A percentile compares a stretch with the other conserved stretches of the same genome.
These are phyloP conservation scores for Talaromyces marneffei DNA, from an alignment of 2,329 filamentous ascomycete genomes.

Conservation along the genomic window DNA sequence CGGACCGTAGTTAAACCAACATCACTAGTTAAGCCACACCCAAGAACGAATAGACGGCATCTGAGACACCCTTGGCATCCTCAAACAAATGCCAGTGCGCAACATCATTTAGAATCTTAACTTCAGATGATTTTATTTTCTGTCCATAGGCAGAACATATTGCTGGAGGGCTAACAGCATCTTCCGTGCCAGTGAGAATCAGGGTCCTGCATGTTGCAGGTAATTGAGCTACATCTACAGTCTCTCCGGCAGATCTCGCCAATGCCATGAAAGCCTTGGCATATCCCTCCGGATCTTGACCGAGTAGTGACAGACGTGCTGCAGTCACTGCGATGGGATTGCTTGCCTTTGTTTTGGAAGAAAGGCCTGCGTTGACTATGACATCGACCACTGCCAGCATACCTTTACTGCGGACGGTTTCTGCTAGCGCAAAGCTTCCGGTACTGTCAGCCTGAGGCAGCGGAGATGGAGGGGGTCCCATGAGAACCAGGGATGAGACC, in stretches of 20 bases:
- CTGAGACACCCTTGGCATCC: constrained; percentile 35
- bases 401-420: constrained; percentile 39
- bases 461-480: constrained; percentile 46
- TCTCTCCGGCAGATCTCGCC: constrained; percentile 31
- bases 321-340: constrained; percentile 42
- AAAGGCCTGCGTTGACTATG: constrained; percentile 34
- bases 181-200: constrained; percentile 44
- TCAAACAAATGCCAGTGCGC: constrained; percentile 52
- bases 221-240: constrained; percentile 28
- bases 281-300: constrained; percentile 50
- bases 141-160: constrained; percentile 31
- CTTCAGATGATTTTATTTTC: constrained; percentile 17
- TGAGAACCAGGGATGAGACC: constrained; percentile 42
- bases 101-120: constrained; percentile 34
- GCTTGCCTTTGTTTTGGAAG: constrained; percentile 29
- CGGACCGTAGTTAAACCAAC: too few relatives aligned
- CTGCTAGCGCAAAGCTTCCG: constrained; percentile 32
- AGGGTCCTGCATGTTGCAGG: constrained; percentile 20
- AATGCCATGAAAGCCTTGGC: constrained; percentile 51
- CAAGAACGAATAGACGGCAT: constrained; percentile 4
- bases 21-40: too few relatives aligned
- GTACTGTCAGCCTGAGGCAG: constrained; percentile 34
- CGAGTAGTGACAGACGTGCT: constrained; percentile 40
- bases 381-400: constrained; percentile 42
- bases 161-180: constrained; percentile 38